Evolutionary conservation across 805 yeast genomes (phyloP), one percentile per base, ranked within the genome.

Genomic region (Lachancea lanzarotensis): DNA sequence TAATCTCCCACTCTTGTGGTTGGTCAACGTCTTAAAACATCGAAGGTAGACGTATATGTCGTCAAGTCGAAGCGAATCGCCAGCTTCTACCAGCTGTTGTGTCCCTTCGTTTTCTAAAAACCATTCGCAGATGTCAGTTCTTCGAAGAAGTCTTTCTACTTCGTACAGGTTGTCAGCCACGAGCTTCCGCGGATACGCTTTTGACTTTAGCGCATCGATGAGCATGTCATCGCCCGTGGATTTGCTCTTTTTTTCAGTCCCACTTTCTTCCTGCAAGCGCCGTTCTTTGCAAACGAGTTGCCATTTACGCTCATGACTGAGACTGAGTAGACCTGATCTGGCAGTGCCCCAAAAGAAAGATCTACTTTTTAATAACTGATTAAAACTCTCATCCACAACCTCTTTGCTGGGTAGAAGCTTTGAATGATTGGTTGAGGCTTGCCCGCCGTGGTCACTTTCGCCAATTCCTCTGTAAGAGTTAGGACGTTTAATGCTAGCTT

Each of bases 231-330:
- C 44, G 8, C 13, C 7, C 4, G 35, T 6, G 4, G 35, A 15
- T 8, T 25, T 22, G 15, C 7, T 7, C 10, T 13, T 18, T 25
- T 17, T 12, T 15, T 6, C 35, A 4, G 26, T 32, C 16, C 20
- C 18, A 7, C 39, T 39, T 18, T 22, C 40, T 18, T 16, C 19
- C 15, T 45, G 36, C 31, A 36, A 19, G 13, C 17, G 38, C 2
- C 41, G 38, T 9, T 47, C 43, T 33, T 52, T 57, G 44, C 62
- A 57, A 10, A 62, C 48, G 25, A 62, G 47, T 16, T 56, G 60
- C 65, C 65, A 60, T 49, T 62, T 62, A 36, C 65, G 54, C 30
- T 47, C 47, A 29, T 41, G 40, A 2, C 65, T 54, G 11, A 59
- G 49, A 34, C 37, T 48, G 30, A 52, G 47, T 30, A 59, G 40